Conservation (phyloP, 2,329 filamentous ascomycete species). For the Capronia epimyces region DNA sequence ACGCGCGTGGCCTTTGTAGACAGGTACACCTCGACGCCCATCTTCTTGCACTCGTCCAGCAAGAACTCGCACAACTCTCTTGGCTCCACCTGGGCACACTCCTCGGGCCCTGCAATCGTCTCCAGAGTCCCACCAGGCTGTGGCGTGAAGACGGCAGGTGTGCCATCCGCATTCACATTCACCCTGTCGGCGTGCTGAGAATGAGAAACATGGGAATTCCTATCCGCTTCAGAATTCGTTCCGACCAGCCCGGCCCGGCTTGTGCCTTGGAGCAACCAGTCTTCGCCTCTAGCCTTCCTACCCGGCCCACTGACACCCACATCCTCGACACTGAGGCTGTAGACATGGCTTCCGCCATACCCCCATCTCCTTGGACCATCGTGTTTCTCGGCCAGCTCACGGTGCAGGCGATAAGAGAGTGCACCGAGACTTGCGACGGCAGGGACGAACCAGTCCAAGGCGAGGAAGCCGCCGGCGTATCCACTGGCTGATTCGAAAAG, state of each 20-base stretch:
- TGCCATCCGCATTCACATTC: constrained; percentile 34
- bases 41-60: constrained; percentile 50
- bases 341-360: constrained; percentile 54
- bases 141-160: constrained; percentile 56
- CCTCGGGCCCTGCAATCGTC: constrained; percentile 56
- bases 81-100: constrained; percentile 65
- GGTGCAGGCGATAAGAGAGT: constrained; percentile 65
- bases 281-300: constrained; percentile 48
- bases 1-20: constrained; percentile 55
- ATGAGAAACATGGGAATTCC: background rate
- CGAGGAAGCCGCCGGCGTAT: constrained; percentile 67
- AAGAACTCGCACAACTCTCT: constrained; percentile 61
- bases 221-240: constrained; percentile 25
- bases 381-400: constrained; percentile 55
- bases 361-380: constrained; percentile 56
- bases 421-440: constrained; percentile 55
- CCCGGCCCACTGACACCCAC: constrained; percentile 32
- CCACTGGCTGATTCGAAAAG: constrained; percentile 71
- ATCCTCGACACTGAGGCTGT: constrained; percentile 47
- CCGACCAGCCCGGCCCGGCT: constrained; percentile 54
- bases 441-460: constrained; percentile 64
- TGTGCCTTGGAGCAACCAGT: constrained; percentile 62
- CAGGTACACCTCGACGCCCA: constrained; percentile 62
- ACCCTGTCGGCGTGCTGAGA: constrained; percentile 29
- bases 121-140: constrained; percentile 53